These are phyloP conservation scores for Pterulicium gracile DNA, from an alignment of 1,284 basidiomycete genomes.

Conservation along the genomic window DNA sequence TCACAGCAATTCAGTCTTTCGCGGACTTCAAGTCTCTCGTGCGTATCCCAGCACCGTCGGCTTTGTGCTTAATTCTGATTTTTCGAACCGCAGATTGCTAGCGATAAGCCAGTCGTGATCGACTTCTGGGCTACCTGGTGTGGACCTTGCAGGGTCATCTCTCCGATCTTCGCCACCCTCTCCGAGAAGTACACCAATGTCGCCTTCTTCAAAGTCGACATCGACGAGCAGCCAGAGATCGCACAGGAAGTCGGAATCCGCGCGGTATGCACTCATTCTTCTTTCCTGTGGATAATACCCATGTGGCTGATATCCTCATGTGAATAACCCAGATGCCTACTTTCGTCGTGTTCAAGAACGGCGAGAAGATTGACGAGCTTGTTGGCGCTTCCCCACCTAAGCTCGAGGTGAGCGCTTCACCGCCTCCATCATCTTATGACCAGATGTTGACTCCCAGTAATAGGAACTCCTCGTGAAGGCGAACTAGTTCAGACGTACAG, in stretches of 20 bases:
- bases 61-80: background rate
- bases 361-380: constrained; percentile 47
- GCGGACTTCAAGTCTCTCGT: background rate
- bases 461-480: no score
- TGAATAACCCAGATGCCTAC: constrained; percentile 61
- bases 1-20: background rate
- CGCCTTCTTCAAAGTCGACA: constrained; percentile 75
- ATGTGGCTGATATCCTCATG: constrained; percentile 1
- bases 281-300: constrained; percentile 3
- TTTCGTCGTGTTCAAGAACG: constrained; percentile 65
- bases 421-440: background rate
- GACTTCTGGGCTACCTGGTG: constrained; percentile 53
- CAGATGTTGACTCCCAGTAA: no score
- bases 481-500: no score
- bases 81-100: constrained; percentile 29
- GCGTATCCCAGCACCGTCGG: background rate
- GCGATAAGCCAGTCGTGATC: constrained; percentile 33
- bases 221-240: constrained; percentile 48
- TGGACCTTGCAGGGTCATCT: constrained; percentile 69
- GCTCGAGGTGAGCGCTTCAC: constrained; percentile 15
- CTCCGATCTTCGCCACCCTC: constrained; percentile 71
- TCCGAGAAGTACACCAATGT: constrained; percentile 29
- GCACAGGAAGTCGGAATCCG: constrained; percentile 61
- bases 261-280: constrained; percentile 34
- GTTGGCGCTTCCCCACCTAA: constrained; percentile 44